phyloP scores from a whole-genome alignment of 2,329 filamentous ascomycete species.

The Coleophoma cylindrospora region DNA sequence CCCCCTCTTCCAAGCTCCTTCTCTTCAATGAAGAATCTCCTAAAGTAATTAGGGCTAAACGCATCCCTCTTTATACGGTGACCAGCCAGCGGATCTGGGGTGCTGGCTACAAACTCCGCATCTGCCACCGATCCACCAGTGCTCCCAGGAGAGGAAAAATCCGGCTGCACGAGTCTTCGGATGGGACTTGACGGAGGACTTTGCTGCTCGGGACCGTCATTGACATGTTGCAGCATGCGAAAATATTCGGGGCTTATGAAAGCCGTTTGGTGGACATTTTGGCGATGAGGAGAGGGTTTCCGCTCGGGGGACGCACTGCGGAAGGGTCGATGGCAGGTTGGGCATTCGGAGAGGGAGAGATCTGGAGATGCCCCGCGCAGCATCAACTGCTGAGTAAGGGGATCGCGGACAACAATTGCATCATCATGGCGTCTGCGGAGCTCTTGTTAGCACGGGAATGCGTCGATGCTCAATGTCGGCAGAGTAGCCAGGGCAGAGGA shows the following conservation, averaged over 20 bases:
- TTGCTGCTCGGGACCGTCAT: conserved; percentile 39
- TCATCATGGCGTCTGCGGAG: conserved; percentile 76
- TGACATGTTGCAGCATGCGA: conserved; percentile 70
- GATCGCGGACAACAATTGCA: conserved; percentile 88
- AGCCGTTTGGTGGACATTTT: conserved; percentile 33
- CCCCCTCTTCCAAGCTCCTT: conserved; percentile 81
- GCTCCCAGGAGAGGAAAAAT: conserved; percentile 15
- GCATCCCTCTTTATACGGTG: conserved; percentile 80
- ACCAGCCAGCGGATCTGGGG: conserved; percentile 36
- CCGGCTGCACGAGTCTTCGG: conserved; percentile 35
- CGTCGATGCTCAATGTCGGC: background rate
- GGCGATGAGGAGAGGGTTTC: conserved; percentile 36
- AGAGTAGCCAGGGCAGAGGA: background rate
- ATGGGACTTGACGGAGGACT: conserved; percentile 46
- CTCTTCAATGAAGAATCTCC: conserved; percentile 88
- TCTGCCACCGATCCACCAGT: conserved; percentile 19
- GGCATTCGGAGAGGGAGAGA: conserved; percentile 67
- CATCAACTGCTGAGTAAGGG: conserved; percentile 76
- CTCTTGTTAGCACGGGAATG: conserved; percentile 9
- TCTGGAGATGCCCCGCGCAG: conserved; percentile 58
- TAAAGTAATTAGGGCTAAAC: conserved; percentile 90
- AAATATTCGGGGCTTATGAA: conserved; percentile 95
- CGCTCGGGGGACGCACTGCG: conserved; percentile 45
- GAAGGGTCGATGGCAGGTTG: conserved; percentile 35
- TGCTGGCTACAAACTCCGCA: conserved; percentile 48